Percentiles rank a stretch among this genome's conserved stretches.
phyloP scores from a whole-genome alignment of 2,329 filamentous ascomycete species.

The Paradendryphiella salina region DNA sequence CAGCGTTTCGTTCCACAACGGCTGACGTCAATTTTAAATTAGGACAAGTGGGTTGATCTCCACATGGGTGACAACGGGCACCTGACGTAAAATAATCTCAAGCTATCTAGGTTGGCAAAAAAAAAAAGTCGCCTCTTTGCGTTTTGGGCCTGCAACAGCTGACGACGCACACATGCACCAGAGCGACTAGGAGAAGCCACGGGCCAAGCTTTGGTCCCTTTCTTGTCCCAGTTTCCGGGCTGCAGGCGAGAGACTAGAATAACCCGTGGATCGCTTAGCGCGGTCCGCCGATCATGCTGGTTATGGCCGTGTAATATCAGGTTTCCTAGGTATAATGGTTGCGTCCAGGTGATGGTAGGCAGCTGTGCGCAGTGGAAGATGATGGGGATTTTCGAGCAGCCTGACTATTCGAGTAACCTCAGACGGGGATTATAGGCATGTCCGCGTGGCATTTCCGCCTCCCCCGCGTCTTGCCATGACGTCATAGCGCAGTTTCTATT shows the following conservation, averaged over 20 bases:
- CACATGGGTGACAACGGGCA: slow-evolving; percentile 4
- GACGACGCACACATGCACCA: slow-evolving; percentile 19
- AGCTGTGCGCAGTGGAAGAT: too few relatives aligned
- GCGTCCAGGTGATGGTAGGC: not conserved
- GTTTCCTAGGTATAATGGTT: not conserved
- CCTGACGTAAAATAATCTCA: not conserved
- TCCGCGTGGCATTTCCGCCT: not conserved
- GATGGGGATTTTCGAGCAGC: too few relatives aligned
- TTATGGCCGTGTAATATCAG: not conserved
- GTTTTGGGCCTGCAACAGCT: slow-evolving; percentile 6
- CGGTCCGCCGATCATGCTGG: not conserved
- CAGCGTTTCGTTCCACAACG: not conserved
- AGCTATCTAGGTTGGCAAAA: not conserved
- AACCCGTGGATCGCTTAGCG: slow-evolving; percentile 2
- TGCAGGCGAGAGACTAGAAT: not conserved
- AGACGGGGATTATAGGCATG: too few relatives aligned
- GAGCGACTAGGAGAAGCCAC: not conserved
- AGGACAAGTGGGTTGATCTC: not conserved
- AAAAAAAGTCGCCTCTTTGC: not conserved
- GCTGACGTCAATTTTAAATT: slow-evolving; percentile 28
- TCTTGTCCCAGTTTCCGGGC: not conserved
- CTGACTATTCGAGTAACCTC: too few relatives aligned
- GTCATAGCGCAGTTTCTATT: not conserved
- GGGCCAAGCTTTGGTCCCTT: not conserved
- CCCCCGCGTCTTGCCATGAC: not conserved